These are phyloP conservation scores for Begonia masoniana DNA, from an alignment of 306 rosid genomes.

Conservation along the genomic window DNA sequence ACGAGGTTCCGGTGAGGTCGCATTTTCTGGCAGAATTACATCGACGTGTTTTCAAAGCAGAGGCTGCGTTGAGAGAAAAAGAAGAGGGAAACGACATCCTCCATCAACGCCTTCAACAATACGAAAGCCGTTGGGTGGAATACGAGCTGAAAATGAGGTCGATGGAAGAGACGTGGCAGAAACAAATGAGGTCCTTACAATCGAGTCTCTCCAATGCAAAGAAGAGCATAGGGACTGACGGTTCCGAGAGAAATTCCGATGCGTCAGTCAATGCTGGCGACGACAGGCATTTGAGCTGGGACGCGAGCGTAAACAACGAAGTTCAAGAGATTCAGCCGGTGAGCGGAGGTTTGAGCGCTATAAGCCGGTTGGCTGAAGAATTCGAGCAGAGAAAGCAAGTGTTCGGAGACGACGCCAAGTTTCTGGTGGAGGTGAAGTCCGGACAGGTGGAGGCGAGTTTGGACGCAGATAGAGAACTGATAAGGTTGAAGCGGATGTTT, in stretches of 20 bases:
- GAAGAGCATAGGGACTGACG: slow-evolving; percentile 91
- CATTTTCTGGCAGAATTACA: slow-evolving; percentile 85
- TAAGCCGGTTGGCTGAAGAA: slow-evolving; percentile 90
- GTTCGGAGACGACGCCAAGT: slow-evolving; percentile 95
- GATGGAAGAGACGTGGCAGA: slow-evolving; percentile 99
- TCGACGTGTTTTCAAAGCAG: slow-evolving; percentile 90
- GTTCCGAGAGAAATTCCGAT: slow-evolving; percentile 81
- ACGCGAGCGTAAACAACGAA: slow-evolving; percentile 52
- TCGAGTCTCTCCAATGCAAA: slow-evolving; percentile 98
- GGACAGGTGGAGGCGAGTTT: slow-evolving; percentile 93
- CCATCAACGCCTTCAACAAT: slow-evolving; percentile 89
- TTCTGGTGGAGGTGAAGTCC: slow-evolving; percentile 97
- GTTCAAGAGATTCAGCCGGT: slow-evolving; percentile 78
- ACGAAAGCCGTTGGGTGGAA: slow-evolving; percentile 93
- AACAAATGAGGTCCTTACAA: slow-evolving; percentile 94
- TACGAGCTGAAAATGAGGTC: slow-evolving; percentile 94
- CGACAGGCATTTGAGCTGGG: slow-evolving; percentile 72
- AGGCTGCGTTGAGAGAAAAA: slow-evolving; percentile 85
- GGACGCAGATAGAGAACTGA: slow-evolving; percentile 78
- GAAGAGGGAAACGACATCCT: slow-evolving; percentile 98
- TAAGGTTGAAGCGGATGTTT: slow-evolving; percentile 92
- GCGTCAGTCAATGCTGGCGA: slow-evolving; percentile 85
- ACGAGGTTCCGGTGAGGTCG: slow-evolving; percentile 82
- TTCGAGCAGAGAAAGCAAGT: slow-evolving; percentile 98
- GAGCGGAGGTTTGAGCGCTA: slow-evolving; percentile 93